phyloP scores from a whole-genome alignment of 2,329 filamentous ascomycete species.

The Ilyonectria sp. region DNA sequence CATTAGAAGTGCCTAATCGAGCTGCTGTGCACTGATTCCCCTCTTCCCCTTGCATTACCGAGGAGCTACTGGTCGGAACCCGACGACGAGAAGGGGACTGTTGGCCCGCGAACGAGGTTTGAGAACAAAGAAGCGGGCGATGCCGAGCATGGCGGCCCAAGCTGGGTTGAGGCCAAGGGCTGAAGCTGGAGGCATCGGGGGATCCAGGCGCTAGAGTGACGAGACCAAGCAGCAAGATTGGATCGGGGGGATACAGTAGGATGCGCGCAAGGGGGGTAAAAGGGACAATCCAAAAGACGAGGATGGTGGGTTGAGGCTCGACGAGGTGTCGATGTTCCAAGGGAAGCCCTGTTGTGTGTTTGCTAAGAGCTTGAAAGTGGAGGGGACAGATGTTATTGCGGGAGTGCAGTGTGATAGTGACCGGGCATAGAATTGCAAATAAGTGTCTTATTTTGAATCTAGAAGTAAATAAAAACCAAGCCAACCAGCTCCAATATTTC shows the following conservation, averaged over 20 bases:
- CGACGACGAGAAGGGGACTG: too few relatives aligned
- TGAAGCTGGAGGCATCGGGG: conserved; percentile 24
- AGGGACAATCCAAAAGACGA: conserved; percentile 22
- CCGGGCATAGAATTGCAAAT: background rate
- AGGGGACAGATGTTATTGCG: conserved; percentile 13
- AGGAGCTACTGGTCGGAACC: background rate
- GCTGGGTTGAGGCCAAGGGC: conserved; percentile 33
- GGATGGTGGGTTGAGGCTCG: conserved; percentile 41
- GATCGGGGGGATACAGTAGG: conserved; percentile 2
- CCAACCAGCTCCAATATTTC: too few relatives aligned
- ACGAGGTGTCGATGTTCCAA: conserved; percentile 39
- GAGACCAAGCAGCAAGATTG: conserved; percentile 7
- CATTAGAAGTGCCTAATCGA: too few relatives aligned
- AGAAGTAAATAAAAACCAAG: background rate
- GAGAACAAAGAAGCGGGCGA: conserved; percentile 6
- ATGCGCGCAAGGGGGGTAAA: conserved; percentile 12
- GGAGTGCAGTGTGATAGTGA: conserved; percentile 33
- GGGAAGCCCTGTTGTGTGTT: conserved; percentile 37
- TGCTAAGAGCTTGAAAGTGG: conserved; percentile 6
- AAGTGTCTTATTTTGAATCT: too few relatives aligned
- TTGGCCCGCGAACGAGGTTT: background rate
- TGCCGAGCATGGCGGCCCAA: conserved; percentile 26
- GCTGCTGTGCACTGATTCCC: background rate
- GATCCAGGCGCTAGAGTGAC: background rate
- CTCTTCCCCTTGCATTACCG: conserved; percentile 3